Evolutionary conservation across 768 basidiomycete species (phyloP).

Genomic region (Brasilioporus rufonigricans): DNA sequence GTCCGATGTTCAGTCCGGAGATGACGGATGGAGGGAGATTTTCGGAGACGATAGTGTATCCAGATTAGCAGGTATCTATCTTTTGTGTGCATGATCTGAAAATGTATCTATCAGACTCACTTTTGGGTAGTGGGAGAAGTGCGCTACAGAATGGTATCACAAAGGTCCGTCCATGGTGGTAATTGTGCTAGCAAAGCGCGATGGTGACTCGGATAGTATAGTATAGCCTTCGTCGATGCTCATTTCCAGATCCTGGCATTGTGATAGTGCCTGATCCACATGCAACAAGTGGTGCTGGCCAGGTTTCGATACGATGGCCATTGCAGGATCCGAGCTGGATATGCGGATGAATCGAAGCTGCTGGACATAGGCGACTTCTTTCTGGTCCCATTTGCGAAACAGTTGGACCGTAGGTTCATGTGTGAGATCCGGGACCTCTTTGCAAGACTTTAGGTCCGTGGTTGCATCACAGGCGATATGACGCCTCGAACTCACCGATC

Average conservation of each 20-base stretch:
- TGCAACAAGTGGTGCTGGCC: conserved; percentile 52
- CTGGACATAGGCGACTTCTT: conserved; percentile 66
- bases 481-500: conserved; percentile 51
- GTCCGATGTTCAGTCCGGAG: conserved; percentile 29
- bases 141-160: conserved; percentile 9
- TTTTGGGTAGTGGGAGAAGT: not conserved
- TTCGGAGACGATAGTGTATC: conserved; percentile 35
- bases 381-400: conserved; percentile 78
- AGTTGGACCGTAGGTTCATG: conserved; percentile 65
- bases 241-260: conserved; percentile 25
- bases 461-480: not conserved
- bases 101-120: conserved; percentile 5
- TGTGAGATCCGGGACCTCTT: conserved; percentile 80
- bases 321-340: conserved; percentile 50
- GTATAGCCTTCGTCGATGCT: conserved; percentile 27
- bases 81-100: conserved; percentile 16
- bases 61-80: conserved; percentile 17
- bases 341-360: conserved; percentile 77
- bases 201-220: conserved; percentile 29
- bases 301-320: conserved; percentile 51
- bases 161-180: conserved; percentile 35
- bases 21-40: conserved; percentile 27
- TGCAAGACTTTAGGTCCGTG: not conserved
- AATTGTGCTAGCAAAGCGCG: conserved; percentile 39
- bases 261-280: conserved; percentile 2